phyloP scores from a whole-genome alignment of 2,329 filamentous ascomycete genomes.

The Orbilia blumenaviensis region DNA sequence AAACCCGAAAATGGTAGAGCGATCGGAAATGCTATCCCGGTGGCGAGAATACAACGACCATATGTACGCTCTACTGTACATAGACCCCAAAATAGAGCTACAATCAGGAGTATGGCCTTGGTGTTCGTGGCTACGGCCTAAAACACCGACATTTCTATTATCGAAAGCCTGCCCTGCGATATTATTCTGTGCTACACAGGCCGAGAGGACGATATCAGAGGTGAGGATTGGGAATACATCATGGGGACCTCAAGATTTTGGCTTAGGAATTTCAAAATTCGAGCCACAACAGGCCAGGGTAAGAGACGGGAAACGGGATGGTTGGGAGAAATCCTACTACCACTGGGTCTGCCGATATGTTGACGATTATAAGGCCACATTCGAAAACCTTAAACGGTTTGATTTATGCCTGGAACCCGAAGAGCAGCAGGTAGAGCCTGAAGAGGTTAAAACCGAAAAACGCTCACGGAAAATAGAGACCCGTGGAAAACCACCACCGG shows the following conservation, averaged over 20 bases:
- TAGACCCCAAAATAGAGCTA: slow-evolving; percentile 41
- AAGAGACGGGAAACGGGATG: slow-evolving; percentile 19
- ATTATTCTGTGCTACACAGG: slow-evolving; percentile 42
- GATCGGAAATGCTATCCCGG: slow-evolving; percentile 8
- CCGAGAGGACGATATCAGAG: slow-evolving; percentile 19
- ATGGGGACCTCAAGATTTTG: slow-evolving; percentile 36
- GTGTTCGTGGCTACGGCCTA: slow-evolving; percentile 34
- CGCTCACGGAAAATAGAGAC: background rate
- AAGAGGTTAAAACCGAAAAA: background rate
- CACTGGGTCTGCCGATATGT: slow-evolving; percentile 44
- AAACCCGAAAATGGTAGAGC: slow-evolving; percentile 34
- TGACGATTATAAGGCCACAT: slow-evolving; percentile 41
- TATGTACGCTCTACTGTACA: slow-evolving; percentile 33
- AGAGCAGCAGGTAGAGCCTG: background rate
- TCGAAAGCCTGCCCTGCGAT: slow-evolving; percentile 36
- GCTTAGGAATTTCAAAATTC: slow-evolving; percentile 30
- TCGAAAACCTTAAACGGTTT: slow-evolving; percentile 32
- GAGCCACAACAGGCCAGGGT: slow-evolving; percentile 19
- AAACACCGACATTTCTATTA: slow-evolving; percentile 18
- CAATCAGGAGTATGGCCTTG: slow-evolving; percentile 29
- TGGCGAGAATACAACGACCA: slow-evolving; percentile 48
- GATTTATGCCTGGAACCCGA: slow-evolving; percentile 40
- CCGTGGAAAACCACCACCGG: background rate
- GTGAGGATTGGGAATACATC: slow-evolving; percentile 32
- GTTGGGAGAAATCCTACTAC: slow-evolving; percentile 28